Evolutionary conservation across 495 filamentous ascomycete species (phyloP).

Genomic region (Glonium stellatum): DNA sequence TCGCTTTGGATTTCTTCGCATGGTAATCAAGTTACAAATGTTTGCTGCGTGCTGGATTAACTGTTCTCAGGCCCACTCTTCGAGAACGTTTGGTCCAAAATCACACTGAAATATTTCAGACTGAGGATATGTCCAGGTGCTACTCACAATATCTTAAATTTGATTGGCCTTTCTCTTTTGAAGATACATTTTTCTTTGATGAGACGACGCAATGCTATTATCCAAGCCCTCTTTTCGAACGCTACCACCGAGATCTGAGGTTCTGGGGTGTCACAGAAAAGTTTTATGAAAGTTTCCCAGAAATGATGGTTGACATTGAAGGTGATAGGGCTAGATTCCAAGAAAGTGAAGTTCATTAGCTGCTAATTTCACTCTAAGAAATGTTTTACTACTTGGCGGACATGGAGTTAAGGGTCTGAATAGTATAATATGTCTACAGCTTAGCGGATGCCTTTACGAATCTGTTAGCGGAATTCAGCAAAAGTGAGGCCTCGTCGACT

Average conservation of each 20-base stretch:
- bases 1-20: conserved; percentile 20
- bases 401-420: too few relatives aligned
- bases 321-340: conserved; percentile 4
- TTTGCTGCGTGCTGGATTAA: not conserved
- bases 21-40: not conserved
- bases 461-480: conserved; percentile 10
- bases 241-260: conserved; percentile 18
- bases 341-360: not conserved
- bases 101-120: conserved; percentile 12
- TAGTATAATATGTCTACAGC: conserved; percentile 6
- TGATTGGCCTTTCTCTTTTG: conserved; percentile 24
- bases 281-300: conserved; percentile 17
- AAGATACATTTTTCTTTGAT: conserved; percentile 21
- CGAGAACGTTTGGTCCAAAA: conserved; percentile 16
- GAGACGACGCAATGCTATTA: conserved; percentile 6
- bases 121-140: conserved; percentile 11
- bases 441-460: conserved; percentile 16
- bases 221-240: conserved; percentile 16
- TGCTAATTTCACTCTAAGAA: not conserved
- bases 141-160: conserved; percentile 21
- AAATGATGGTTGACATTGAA: conserved; percentile 18
- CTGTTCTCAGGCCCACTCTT: conserved; percentile 8
- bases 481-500: conserved; percentile 19
- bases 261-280: conserved; percentile 16
- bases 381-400: too few relatives aligned